Conservation (phyloP, 257 asterid genomes). For the Nicotiana knightiana region DNA sequence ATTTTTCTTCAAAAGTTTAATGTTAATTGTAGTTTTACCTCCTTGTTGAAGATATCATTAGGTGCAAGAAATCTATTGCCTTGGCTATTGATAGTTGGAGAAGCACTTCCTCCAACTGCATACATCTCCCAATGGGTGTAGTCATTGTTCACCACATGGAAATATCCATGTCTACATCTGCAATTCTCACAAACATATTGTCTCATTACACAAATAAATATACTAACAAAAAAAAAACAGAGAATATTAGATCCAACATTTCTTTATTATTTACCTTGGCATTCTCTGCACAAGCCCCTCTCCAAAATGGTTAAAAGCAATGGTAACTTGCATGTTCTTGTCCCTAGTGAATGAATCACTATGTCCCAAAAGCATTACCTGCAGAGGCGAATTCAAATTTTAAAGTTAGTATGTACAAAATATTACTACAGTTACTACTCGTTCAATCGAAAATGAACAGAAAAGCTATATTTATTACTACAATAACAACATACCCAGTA, state of each 20-base stretch:
- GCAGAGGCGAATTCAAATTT: neutral
- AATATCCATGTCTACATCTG: slow-evolving; percentile 91
- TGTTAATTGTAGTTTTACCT: slow-evolving; percentile 32
- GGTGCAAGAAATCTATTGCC: slow-evolving; percentile 87
- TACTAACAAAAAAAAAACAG: neutral
- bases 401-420: neutral
- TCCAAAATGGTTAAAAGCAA: slow-evolving; percentile 88
- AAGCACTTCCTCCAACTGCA: slow-evolving; percentile 91
- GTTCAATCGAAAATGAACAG: neutral
- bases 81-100: slow-evolving; percentile 85
- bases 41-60: slow-evolving; percentile 43
- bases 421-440: too few species aligned
- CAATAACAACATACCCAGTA: too few species aligned
- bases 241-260: neutral
- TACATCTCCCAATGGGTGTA: slow-evolving; percentile 95
- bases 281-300: slow-evolving; percentile 90
- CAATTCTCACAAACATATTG: neutral
- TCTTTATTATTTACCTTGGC: slow-evolving; percentile 54
- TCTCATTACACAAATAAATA: neutral
- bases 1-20: neutral
- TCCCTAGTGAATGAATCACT: slow-evolving; percentile 51
- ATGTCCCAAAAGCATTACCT: slow-evolving; percentile 71
- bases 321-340: slow-evolving; percentile 81
- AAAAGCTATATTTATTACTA: neutral
- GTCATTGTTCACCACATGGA: slow-evolving; percentile 95